Evolutionary conservation across 2,329 filamentous ascomycete genomes (phyloP), one percentile per base, ranked within the genome.

Genomic region (Zymoseptoria ardabiliae): DNA sequence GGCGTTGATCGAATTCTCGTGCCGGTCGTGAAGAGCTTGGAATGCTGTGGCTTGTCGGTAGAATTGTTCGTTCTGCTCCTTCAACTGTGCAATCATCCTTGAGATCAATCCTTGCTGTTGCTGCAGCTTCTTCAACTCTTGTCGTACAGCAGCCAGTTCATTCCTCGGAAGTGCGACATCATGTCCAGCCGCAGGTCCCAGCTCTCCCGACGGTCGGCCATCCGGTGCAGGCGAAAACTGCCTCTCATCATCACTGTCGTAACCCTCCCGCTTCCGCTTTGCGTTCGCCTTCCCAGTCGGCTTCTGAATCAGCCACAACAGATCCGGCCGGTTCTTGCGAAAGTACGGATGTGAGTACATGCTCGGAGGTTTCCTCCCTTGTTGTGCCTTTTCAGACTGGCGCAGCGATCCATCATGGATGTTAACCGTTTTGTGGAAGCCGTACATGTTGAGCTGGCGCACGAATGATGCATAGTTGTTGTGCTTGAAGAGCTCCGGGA

Each of bases 391-490:
- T 77, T 97, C 94, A 72, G 92, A 97, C 5, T 95, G 92, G 66
- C 94, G 89, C 89, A 99, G 95, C 0, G 92, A 97, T 72, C 97
- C 97, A 75, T 99, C 94, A 3, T 92, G 96, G 19, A 99, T 81
- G n/a, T 80, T 79, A 20, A 82, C 77, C 45, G 79, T 78, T 65
- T 99, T 99, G 74, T 99, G 94, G 75, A 99, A 99, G 6, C 94
- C 94, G 69, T 99, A 99, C 94, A 99, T 99, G 73, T 99, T 99
- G 55, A 99, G 78, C 77, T 99, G 94, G 54, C 94, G 86, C 54
- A 99, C 94, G 74, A 99, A 99, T 0, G 94, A 97, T 10, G 94
- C 97, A 62, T 97, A 96, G 72, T 99, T 99, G 67, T 93, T 99
- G 74, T 99, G 94, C 72, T 99, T 99, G 75, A 99, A 99, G 73